Conservation (phyloP, 768 basidiomycete genomes). For the Boletellus sp. region DNA sequence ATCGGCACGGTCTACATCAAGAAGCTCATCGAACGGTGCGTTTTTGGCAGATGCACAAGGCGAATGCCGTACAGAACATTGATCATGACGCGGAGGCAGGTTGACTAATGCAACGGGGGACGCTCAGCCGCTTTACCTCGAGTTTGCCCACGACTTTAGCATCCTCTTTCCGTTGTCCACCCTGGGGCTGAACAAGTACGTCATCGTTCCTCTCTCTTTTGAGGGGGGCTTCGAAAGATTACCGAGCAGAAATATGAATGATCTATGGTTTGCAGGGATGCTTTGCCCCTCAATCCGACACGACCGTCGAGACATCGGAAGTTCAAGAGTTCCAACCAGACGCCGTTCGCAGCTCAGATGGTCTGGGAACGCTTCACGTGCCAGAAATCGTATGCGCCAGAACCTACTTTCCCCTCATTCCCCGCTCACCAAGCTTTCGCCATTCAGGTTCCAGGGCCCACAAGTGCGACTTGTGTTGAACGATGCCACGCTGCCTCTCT, state of each 20-base stretch:
- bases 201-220: neutral
- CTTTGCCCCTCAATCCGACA: slow-evolving; percentile 24
- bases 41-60: neutral
- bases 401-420: too few relatives aligned
- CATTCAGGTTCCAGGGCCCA: slow-evolving; percentile 30
- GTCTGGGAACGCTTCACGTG: slow-evolving; percentile 43
- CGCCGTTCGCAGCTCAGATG: slow-evolving; percentile 42
- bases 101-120: slow-evolving; percentile 31
- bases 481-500: slow-evolving; percentile 37
- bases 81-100: slow-evolving; percentile 11
- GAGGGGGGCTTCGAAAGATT: too few relatives aligned
- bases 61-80: neutral
- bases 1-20: slow-evolving; percentile 38
- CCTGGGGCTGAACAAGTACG: slow-evolving; percentile 36
- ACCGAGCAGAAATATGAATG: neutral
- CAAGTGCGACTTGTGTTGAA: slow-evolving; percentile 43
- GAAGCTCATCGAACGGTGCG: slow-evolving; percentile 38
- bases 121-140: slow-evolving; percentile 31
- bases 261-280: slow-evolving; percentile 26
- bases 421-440: neutral
- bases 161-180: slow-evolving; percentile 38
- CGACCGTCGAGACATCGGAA: slow-evolving; percentile 29
- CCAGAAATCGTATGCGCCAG: slow-evolving; percentile 28
- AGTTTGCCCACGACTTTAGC: slow-evolving; percentile 40
- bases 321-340: slow-evolving; percentile 35